Percentiles rank a stretch among this genome's conserved stretches.
Conservation (phyloP, 2,329 filamentous ascomycete species). For the Epichloe gansuensis region DNA sequence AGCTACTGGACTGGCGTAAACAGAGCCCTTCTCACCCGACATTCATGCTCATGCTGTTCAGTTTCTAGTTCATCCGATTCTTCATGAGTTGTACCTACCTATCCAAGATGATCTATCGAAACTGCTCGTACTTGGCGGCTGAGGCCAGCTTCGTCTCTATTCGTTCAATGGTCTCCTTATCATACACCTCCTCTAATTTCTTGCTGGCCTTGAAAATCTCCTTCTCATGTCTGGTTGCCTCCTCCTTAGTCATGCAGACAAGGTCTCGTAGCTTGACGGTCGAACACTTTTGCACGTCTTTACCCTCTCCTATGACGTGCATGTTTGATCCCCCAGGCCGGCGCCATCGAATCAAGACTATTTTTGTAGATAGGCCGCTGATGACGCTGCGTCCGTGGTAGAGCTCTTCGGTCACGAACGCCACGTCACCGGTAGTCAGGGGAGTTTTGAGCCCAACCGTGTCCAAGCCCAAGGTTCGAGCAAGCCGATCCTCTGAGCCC, state of each 20-base stretch:
- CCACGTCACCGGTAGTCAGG: slow-evolving; percentile 66
- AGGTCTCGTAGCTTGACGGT: slow-evolving; percentile 55
- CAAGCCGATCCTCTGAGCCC: slow-evolving; percentile 64
- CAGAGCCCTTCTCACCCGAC: neutral
- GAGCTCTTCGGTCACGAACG: slow-evolving; percentile 81
- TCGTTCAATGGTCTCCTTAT: slow-evolving; percentile 47
- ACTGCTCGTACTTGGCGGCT: slow-evolving; percentile 47
- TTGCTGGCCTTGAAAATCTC: slow-evolving; percentile 60
- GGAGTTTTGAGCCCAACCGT: slow-evolving; percentile 59
- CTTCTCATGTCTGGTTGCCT: slow-evolving; percentile 67
- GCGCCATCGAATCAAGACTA: slow-evolving; percentile 72
- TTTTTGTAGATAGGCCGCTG: slow-evolving; percentile 65
- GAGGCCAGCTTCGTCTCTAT: slow-evolving; percentile 58
- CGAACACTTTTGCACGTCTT: slow-evolving; percentile 67
- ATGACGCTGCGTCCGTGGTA: slow-evolving; percentile 73
- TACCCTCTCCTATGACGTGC: slow-evolving; percentile 46
- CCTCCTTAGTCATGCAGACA: slow-evolving; percentile 89
- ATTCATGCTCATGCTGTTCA: neutral
- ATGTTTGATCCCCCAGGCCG: slow-evolving; percentile 48
- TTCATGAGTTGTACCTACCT: neutral
- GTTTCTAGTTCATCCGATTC: neutral
- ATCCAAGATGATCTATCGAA: slow-evolving; percentile 19
- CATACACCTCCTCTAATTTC: slow-evolving; percentile 60
- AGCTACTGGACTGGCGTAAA: no score
- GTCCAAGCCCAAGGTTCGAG: slow-evolving; percentile 27